These are phyloP conservation scores for Cryphonectria naterciae DNA, from an alignment of 2,329 filamentous ascomycete genomes.

Conservation along the genomic window DNA sequence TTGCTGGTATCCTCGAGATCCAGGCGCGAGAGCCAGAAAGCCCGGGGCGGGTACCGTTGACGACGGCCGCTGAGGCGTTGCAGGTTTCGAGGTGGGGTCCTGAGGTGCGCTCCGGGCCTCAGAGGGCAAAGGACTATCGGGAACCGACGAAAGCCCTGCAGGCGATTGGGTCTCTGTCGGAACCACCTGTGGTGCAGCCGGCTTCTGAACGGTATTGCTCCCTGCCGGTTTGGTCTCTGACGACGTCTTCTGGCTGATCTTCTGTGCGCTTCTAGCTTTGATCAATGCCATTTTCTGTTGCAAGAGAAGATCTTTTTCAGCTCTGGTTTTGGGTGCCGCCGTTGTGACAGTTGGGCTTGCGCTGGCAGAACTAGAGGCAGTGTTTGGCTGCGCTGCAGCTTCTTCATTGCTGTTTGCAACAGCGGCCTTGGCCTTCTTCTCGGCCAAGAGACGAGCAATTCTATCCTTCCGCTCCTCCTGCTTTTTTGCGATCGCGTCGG, in stretches of 20 bases:
- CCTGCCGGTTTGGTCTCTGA: constrained; percentile 18
- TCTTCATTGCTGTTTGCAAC: constrained; percentile 29
- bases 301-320: constrained; percentile 73
- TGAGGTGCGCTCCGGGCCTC: neutral
- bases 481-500: constrained; percentile 37
- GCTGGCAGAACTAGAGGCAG: constrained; percentile 7
- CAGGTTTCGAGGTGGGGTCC: neutral
- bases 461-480: constrained; percentile 73
- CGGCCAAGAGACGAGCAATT: constrained; percentile 76
- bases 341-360: constrained; percentile 9
- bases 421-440: constrained; percentile 62
- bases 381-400: constrained; percentile 9
- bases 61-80: constrained; percentile 8
- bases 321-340: constrained; percentile 53
- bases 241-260: constrained; percentile 37
- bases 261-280: constrained; percentile 55
- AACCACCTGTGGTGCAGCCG: constrained; percentile 2
- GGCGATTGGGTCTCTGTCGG: constrained; percentile 16
- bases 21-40: constrained; percentile 10
- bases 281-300: constrained; percentile 76
- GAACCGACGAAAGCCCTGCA: neutral
- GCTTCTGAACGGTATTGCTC: constrained; percentile 5
- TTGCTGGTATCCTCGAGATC: constrained; percentile 28
- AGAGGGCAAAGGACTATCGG: neutral
- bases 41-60: constrained; percentile 10